Conservation (phyloP, 2,329 filamentous ascomycete genomes). For the Lithohypha guttulata region DNA sequence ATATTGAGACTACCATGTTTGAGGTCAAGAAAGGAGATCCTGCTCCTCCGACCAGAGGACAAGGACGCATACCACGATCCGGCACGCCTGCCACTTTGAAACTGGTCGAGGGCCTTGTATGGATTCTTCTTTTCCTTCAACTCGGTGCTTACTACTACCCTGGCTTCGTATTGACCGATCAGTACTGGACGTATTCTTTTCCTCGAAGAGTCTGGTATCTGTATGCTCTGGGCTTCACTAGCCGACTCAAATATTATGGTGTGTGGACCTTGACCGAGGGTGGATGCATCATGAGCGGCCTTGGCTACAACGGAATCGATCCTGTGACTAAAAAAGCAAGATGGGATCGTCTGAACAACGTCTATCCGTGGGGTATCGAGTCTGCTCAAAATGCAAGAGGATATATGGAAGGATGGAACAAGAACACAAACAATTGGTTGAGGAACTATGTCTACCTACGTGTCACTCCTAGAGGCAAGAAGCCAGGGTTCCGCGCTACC, state of each 20-base stretch:
- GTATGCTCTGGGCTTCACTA: conserved; percentile 71
- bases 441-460: conserved; percentile 92
- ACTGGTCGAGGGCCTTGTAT: conserved; percentile 58
- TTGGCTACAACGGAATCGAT: conserved; percentile 91
- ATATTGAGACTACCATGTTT: conserved; percentile 93
- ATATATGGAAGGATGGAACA: conserved; percentile 91
- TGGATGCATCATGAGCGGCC: conserved; percentile 81
- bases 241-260: conserved; percentile 89
- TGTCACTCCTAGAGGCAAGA: conserved; percentile 89
- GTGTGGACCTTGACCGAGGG: conserved; percentile 92
- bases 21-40: conserved; percentile 69
- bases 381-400: conserved; percentile 85
- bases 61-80: conserved; percentile 84
- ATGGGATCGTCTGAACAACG: conserved; percentile 85
- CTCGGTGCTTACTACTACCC: conserved; percentile 58
- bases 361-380: conserved; percentile 77
- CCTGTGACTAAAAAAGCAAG: conserved; percentile 70
- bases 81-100: conserved; percentile 75
- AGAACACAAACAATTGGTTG: conserved; percentile 96
- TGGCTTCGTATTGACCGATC: conserved; percentile 51
- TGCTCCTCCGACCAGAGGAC: conserved; percentile 74
- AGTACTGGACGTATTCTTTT: conserved; percentile 58
- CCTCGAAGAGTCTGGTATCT: conserved; percentile 64
- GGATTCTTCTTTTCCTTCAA: conserved; percentile 69
- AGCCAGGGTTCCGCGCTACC: conserved; percentile 89